phyloP scores from a whole-genome alignment of 305 asterid genomes.

The Fraxinus greggii region DNA sequence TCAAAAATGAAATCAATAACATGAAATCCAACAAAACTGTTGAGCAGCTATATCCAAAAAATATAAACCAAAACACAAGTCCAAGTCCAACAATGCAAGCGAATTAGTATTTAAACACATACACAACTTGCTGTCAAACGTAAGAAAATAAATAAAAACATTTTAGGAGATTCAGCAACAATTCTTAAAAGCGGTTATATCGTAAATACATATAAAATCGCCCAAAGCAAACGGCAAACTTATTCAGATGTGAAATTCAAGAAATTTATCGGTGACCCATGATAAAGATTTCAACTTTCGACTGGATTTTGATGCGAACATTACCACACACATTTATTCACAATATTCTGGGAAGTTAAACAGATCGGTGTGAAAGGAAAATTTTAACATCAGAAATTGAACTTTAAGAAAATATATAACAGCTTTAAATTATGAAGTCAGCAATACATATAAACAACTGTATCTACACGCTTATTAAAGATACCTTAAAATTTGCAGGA shows the following conservation, averaged over 20 bases:
- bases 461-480: not conserved
- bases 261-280: not conserved
- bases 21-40: not conserved
- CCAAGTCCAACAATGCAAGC: not conserved
- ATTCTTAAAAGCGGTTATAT: not conserved
- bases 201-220: not conserved
- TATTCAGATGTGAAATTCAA: not conserved
- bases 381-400: not conserved
- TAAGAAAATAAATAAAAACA: not conserved
- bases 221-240: not conserved
- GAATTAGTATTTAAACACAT: not conserved
- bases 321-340: not conserved
- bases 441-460: not conserved
- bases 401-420: not conserved
- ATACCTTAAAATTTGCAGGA: not conserved
- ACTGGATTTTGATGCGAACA: conserved; percentile 14
- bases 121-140: not conserved
- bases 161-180: not conserved
- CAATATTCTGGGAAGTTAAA: not conserved
- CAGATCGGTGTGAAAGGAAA: not conserved
- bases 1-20: not conserved
- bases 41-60: not conserved
- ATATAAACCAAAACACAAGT: not conserved
- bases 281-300: not conserved
- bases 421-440: not conserved